Evolutionary conservation across 1,284 basidiomycete species (phyloP), one percentile per base, ranked within the genome.

Genomic region (Tilletiaria anomala): DNA sequence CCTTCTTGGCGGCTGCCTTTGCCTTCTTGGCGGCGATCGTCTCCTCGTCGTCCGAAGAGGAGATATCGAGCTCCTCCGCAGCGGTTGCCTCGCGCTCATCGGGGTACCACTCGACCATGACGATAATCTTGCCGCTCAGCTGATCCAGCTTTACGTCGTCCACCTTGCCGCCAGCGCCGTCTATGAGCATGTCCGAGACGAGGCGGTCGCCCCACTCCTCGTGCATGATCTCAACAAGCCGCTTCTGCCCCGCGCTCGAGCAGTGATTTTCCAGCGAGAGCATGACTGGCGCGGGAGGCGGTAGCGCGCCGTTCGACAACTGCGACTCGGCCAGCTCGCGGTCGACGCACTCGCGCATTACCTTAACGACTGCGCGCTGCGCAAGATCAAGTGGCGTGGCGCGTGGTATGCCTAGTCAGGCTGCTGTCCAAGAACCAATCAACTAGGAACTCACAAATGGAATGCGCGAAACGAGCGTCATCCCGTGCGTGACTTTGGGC

Each of bases 231-330:
- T 65, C 57, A n/a, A 78, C 75, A 18, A 80, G 63, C 43, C 77
- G 70, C 23, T 66, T 59, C 56, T 79, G 78, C 0, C 72, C 71
- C 18, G 68, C 67, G 0, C 71, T 58, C 3, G 68, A 68, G 33
- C 78, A 76, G 53, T 80, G 78, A 49, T 77, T 78, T 54, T 79
- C 78, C 8, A 80, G 68, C 37, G 75, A 76, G 31, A 79, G 71
- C 39, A 79, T 58, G n/a, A 79, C 69, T 2, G 78, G 78, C 1
- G 50, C 46, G 2, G 51, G 45, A 6, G 20, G 23, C 5, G 21
- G 40, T 8, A 34, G 42, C 20, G 34, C 41, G 12, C 15, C n/a
- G 14, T 32, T 8, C 10, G 26, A n/a, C 10, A 29, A 11, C 32
- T 40, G 32, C 3, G 42, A 37, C 17, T 36, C 34, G 31, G 31